A percentile compares a stretch with the other conserved stretches of the same genome.
Evolutionary conservation across 768 basidiomycete genomes (phyloP).

Genomic region (Galerina marginata): DNA sequence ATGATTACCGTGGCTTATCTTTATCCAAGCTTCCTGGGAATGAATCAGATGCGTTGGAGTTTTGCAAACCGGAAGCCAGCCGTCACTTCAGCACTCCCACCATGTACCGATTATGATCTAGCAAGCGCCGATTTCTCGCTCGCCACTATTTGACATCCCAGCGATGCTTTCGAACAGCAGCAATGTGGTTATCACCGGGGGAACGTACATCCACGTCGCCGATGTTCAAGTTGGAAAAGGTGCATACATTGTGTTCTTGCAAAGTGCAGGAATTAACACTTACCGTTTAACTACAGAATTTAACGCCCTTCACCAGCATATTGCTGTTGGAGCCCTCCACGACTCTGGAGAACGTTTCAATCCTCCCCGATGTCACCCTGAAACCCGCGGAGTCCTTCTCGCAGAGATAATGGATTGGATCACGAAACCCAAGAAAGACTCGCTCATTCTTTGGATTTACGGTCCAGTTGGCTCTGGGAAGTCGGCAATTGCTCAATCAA

Average conservation of each 20-base stretch:
- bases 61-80: too few relatives aligned
- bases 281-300: slow-evolving; percentile 1
- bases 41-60: too few relatives aligned
- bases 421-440: neutral
- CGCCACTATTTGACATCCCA: too few relatives aligned
- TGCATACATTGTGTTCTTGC: neutral
- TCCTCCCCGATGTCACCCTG: slow-evolving; percentile 18
- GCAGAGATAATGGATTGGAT: slow-evolving; percentile 23
- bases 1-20: too few relatives aligned
- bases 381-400: slow-evolving; percentile 20
- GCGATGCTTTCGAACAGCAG: neutral
- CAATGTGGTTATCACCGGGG: neutral
- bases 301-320: slow-evolving; percentile 9
- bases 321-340: slow-evolving; percentile 14
- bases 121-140: too few relatives aligned
- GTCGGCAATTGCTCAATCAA: slow-evolving; percentile 21
- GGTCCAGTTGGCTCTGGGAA: slow-evolving; percentile 23
- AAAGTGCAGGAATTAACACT: too few relatives aligned
- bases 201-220: neutral
- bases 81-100: too few relatives aligned
- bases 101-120: too few relatives aligned
- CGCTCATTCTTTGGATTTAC: slow-evolving; percentile 15
- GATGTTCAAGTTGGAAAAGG: neutral
- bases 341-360: slow-evolving; percentile 21
- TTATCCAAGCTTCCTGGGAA: too few relatives aligned